Conservation (phyloP, 257 asterid genomes). For the Salvia miltiorrhiza region DNA sequence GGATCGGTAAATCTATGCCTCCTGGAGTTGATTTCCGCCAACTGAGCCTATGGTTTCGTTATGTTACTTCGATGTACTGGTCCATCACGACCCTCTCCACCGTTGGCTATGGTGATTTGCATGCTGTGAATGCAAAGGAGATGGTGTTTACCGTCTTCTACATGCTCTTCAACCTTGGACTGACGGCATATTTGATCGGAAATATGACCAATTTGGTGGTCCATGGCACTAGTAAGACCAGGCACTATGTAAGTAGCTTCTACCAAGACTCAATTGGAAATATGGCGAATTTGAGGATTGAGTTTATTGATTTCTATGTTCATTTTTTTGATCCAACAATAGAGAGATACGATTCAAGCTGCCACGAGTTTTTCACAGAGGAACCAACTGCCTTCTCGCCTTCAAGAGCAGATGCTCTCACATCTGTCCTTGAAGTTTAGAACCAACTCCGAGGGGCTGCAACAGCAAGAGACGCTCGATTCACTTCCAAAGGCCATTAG, state of each 20-base stretch:
- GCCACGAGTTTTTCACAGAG: conserved; percentile 54
- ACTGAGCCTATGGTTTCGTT: conserved; percentile 36
- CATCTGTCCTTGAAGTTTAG: conserved; percentile 51
- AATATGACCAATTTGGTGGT: conserved; percentile 60
- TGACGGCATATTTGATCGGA: conserved; percentile 51
- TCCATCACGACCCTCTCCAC: conserved; percentile 53
- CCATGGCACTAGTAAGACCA: conserved; percentile 53
- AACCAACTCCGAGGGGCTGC: conserved; percentile 58
- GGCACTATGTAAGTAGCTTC: conserved; percentile 41
- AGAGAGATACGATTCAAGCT: conserved; percentile 61
- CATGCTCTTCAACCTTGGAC: conserved; percentile 52
- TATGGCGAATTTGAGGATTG: neutral
- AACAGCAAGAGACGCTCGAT: conserved; percentile 53
- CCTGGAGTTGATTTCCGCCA: conserved; percentile 26
- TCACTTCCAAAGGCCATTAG: conserved; percentile 56
- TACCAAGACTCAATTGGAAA: too few relatives aligned
- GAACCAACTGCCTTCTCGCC: conserved; percentile 48
- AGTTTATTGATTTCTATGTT: neutral
- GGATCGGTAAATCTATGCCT: conserved; percentile 37
- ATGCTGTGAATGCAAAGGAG: conserved; percentile 41
- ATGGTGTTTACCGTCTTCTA: conserved; percentile 39
- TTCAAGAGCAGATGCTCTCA: conserved; percentile 61
- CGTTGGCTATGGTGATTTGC: conserved; percentile 63
- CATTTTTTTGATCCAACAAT: neutral
- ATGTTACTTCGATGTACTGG: conserved; percentile 55